Percentiles rank a stretch among this genome's conserved stretches.
Conservation (phyloP, 495 filamentous ascomycete species). For the Podospora comata region DNA sequence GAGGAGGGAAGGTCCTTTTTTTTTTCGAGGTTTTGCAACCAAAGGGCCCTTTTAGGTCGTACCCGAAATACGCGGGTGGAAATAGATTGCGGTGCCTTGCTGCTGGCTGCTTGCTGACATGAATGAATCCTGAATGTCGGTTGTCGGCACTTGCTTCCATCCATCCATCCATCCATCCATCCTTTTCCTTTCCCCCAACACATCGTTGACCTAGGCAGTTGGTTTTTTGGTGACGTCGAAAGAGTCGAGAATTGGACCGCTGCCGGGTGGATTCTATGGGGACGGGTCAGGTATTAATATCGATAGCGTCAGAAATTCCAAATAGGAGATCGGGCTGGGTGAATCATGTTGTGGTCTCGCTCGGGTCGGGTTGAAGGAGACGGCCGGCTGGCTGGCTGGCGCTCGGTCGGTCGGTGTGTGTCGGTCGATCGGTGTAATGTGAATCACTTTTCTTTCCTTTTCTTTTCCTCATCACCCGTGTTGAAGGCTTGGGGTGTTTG, state of each 20-base stretch:
- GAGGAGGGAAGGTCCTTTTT: too few relatives aligned
- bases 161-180: not conserved
- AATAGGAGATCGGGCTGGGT: not conserved
- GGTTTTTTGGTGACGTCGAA: not conserved
- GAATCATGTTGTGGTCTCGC: not conserved
- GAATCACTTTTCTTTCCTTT: not conserved
- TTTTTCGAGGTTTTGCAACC: too few relatives aligned
- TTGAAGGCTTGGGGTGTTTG: not conserved
- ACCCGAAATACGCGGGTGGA: not conserved
- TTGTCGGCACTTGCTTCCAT: not conserved
- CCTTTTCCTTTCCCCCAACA: too few relatives aligned
- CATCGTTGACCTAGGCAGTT: not conserved
- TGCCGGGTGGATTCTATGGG: not conserved
- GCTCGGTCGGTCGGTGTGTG: not conserved
- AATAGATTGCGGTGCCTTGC: not conserved
- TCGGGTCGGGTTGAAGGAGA: too few relatives aligned
- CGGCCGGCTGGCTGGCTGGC: not conserved
- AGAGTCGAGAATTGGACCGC: not conserved
- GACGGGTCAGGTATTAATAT: not conserved
- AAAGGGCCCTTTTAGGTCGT: not conserved
- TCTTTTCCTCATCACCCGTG: not conserved
- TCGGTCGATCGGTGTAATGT: not conserved
- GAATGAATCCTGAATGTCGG: not conserved
- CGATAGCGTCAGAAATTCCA: not conserved
- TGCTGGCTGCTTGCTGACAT: not conserved